Evolutionary conservation across 2,329 filamentous ascomycete species (phyloP).

Genomic region (Fusarium keratoplasticum): DNA sequence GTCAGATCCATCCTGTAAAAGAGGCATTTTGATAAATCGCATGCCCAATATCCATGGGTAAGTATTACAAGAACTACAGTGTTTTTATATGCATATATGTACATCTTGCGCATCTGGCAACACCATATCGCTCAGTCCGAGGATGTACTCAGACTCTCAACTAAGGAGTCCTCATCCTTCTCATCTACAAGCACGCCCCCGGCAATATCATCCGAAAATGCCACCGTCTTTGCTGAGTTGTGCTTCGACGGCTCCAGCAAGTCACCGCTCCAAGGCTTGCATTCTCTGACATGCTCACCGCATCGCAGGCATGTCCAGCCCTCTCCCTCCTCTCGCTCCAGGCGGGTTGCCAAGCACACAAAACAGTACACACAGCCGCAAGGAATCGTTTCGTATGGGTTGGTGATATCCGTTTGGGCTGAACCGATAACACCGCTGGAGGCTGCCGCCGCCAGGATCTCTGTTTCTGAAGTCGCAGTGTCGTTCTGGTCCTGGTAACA

Average conservation of each 20-base stretch:
- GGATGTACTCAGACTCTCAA: constrained; percentile 39
- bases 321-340: constrained; percentile 93
- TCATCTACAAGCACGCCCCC: constrained; percentile 49
- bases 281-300: constrained; percentile 84
- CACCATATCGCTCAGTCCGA: constrained; percentile 24
- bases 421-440: constrained; percentile 86
- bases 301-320: constrained; percentile 94
- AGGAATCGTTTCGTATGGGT: constrained; percentile 90
- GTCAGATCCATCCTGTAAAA: neutral
- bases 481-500: constrained; percentile 96
- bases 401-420: constrained; percentile 92
- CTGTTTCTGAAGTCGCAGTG: constrained; percentile 75
- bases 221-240: constrained; percentile 66
- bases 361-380: constrained; percentile 97
- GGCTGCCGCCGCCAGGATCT: constrained; percentile 77
- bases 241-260: constrained; percentile 72
- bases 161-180: constrained; percentile 33
- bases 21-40: neutral
- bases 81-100: neutral
- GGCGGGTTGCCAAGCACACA: constrained; percentile 88
- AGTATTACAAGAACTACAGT: constrained; percentile 27
- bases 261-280: constrained; percentile 91
- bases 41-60: neutral
- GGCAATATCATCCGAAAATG: constrained; percentile 68
- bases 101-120: neutral